Percentiles rank a stretch among this genome's conserved stretches.
These are phyloP conservation scores for Cytospora schulzeri DNA, from an alignment of 2,329 filamentous ascomycete species.

Conservation along the genomic window DNA sequence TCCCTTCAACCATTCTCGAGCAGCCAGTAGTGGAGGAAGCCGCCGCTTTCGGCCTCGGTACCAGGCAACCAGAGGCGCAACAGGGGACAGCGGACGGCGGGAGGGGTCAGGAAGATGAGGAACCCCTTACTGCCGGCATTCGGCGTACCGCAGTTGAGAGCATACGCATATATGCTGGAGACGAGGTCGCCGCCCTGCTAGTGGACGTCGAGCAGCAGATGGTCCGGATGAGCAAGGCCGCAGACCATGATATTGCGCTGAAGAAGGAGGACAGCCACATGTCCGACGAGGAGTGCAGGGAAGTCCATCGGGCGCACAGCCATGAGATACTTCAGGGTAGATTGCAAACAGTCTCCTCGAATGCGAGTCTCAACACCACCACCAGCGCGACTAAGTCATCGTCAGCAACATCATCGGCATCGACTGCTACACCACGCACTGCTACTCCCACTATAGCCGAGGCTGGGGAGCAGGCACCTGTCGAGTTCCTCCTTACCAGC, in stretches of 20 bases:
- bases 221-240: constrained; percentile 44
- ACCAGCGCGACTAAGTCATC: constrained; percentile 20
- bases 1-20: constrained; percentile 59
- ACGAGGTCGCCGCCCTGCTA: constrained; percentile 66
- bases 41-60: constrained; percentile 34
- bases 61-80: constrained; percentile 29
- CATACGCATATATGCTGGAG: constrained; percentile 69
- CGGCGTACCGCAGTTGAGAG: constrained; percentile 57
- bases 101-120: constrained; percentile 18
- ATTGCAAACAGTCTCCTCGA: constrained; percentile 37
- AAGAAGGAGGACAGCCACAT: constrained; percentile 31
- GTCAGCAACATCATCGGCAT: constrained; percentile 5
- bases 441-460: constrained; percentile 35
- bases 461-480: constrained; percentile 32
- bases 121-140: constrained; percentile 28
- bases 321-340: constrained; percentile 51
- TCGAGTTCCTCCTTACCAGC: constrained; percentile 49
- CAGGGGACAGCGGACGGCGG: not conserved
- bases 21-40: constrained; percentile 51
- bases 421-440: constrained; percentile 22
- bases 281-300: constrained; percentile 42
- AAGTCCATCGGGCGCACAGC: constrained; percentile 52
- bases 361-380: constrained; percentile 31
- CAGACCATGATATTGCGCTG: constrained; percentile 43
- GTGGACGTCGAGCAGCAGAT: constrained; percentile 68